Evolutionary conservation across 2,329 filamentous ascomycete species (phyloP), one percentile per base, ranked within the genome.

Genomic region (Rosellinia necatrix): DNA sequence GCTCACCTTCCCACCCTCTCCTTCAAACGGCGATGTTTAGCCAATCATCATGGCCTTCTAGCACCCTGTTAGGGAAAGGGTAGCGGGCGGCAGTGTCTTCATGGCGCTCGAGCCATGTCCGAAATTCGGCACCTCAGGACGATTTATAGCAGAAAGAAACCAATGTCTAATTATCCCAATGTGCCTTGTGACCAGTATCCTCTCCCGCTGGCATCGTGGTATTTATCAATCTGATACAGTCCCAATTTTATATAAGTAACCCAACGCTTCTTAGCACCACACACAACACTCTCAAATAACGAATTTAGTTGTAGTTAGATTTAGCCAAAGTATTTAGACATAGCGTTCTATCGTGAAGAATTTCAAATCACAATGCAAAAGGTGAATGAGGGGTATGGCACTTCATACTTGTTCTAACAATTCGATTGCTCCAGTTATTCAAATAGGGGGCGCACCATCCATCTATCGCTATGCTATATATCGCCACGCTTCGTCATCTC

Each of bases 391-490:
- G 3, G 8, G 12, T 29, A 27, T n/a, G n/a, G n/a, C n/a, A n/a
- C n/a, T 17, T 3, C 22, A 4, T 30, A 27, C 27, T 34, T 38
- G 15, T 12, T 27, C 25, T n/a, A 51, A 51, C 19, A 22, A 38
- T 38, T 46, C 30, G 12, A 56, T 34, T 49, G 6, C 30, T 43
- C 44, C 41, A 12, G 6, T 44, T 44, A 46, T 24, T 32, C 10
- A 10, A 51, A 19, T 15, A 37, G 13, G 21, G 35, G 30, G 12
- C 37, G 29, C 15, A n/a, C n/a, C n/a, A n/a, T n/a, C 25, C 22
- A 44, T 49, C 21, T 49, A 46, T 46, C 55, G 49, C 44, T 46
- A 58, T 44, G 32, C 38, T 34, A 38, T 17, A n/a, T 9, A 48
- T 10, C 6, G 10, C 12, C 30, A 27, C 22, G 10, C 25, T 24